Base-by-base conservation (phyloP, 1,139 yeast genomes). In the Kodamaea arcana region DNA sequence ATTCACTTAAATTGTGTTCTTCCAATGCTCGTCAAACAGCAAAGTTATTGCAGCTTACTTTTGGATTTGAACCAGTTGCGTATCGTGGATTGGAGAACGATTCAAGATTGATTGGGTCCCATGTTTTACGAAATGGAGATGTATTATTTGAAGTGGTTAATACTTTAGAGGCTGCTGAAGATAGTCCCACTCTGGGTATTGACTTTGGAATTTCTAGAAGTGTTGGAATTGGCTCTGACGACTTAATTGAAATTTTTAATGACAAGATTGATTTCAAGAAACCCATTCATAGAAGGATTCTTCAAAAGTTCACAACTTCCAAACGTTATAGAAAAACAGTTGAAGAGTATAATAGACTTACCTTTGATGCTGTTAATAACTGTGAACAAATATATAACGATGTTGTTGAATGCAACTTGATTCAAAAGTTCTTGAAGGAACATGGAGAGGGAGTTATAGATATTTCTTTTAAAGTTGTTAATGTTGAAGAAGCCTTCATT, bases 391-490 rank as follows among this genome's bases (percentile, higher is more conserved):
- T 42, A 4, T 36, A 39, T 31, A 34, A 39, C 15, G 54, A 48
- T 14, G 44, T 54, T 16, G 48, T 54, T 40, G 63, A 58, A 32
- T 56, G 65, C 13, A 44, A 44, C 13, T 35, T 51, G 24, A 50
- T 63, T 24, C 60, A 62, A 24, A 48, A 58, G 6, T 83, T 75
- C 50, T 58, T 82, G 12, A 52, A 54, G n/a, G 51, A 49, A 5
- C 95, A 85, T 52, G 90, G 94, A 1, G 92, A 83, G 49, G 84
- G 86, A 3, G 84, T 84, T 4, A 75, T 78, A 54, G 94, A 85
- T 51, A 75, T 85, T 8, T 72, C 86, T 0, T 79, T 84, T 45
- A 52, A 52, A 13, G 92, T 83, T 0, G 63, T 59, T 5, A 61
- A 79, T 47, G 75, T 75, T 4, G 69, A 62, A 3, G 43, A 45